These are phyloP conservation scores for Amauroascus verrucosus DNA, from an alignment of 2,329 filamentous ascomycete genomes.

Conservation along the genomic window DNA sequence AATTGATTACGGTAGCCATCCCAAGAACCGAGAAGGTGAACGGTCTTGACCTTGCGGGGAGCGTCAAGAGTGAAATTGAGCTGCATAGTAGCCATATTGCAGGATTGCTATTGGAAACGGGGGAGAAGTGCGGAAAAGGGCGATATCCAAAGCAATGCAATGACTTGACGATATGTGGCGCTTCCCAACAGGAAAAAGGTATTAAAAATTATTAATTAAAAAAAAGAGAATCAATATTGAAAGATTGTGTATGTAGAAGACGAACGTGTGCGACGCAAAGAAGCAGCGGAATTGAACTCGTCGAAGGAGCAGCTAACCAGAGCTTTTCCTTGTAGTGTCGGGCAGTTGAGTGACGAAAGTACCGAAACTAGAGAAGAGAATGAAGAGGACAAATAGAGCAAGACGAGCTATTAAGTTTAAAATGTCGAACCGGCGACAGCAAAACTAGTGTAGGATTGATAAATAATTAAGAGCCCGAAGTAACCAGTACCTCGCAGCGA, in stretches of 20 bases:
- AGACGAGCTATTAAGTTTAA: conserved; percentile 17
- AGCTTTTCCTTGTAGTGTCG: not conserved
- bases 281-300: not conserved
- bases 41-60: conserved; percentile 91
- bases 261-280: not conserved
- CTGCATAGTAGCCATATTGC: conserved; percentile 71
- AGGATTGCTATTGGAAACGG: conserved; percentile 6
- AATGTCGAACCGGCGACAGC: conserved; percentile 18
- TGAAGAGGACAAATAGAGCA: not conserved
- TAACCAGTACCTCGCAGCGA: conserved; percentile 4
- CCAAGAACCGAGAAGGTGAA: conserved; percentile 95
- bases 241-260: not conserved
- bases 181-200: not conserved
- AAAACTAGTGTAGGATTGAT: not conserved
- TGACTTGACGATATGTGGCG: not conserved
- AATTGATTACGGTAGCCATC: conserved; percentile 94
- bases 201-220: conserved; percentile 1
- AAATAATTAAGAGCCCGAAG: conserved; percentile 11
- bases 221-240: not conserved
- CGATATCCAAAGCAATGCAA: conserved; percentile 2
- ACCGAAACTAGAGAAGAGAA: not conserved
- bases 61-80: conserved; percentile 93
- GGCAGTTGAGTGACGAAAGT: not conserved
- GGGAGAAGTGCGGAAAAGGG: not conserved
- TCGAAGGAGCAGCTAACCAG: not conserved